Conservation (phyloP, 139 green algal genomes). For the Eudorina sp. region DNA sequence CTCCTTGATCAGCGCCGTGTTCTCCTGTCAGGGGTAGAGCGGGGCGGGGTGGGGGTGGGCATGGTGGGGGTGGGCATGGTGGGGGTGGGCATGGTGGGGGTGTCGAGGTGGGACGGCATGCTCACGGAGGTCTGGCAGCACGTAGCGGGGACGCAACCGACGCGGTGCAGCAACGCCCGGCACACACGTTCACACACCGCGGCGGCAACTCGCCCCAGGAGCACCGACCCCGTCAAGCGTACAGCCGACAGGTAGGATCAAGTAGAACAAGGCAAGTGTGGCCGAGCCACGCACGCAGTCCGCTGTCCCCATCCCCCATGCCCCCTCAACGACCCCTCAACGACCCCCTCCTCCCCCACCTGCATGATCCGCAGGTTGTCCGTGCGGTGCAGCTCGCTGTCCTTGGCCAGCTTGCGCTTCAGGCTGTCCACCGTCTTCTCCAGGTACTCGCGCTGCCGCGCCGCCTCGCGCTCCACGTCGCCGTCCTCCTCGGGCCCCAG, state of each 20-base stretch:
- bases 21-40: conserved; percentile 70
- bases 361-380: conserved; percentile 82
- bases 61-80: background rate
- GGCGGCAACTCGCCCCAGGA: too few relatives aligned
- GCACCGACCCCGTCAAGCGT: too few relatives aligned
- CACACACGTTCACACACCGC: background rate
- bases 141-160: too few relatives aligned
- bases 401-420: conserved; percentile 85
- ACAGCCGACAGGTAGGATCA: too few relatives aligned
- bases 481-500: conserved; percentile 63
- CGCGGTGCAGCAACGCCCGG: background rate
- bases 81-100: background rate
- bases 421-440: conserved; percentile 80
- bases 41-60: background rate
- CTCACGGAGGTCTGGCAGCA: too few relatives aligned
- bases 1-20: conserved; percentile 90
- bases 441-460: conserved; percentile 81
- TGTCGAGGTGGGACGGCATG: too few relatives aligned
- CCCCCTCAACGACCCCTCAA: too few relatives aligned
- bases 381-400: conserved; percentile 76
- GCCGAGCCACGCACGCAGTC: too few relatives aligned
- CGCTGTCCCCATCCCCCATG: too few relatives aligned
- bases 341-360: conserved; percentile 61
- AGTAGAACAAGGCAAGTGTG: too few relatives aligned
- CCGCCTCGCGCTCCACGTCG: conserved; percentile 76